A percentile compares a stretch with the other conserved stretches of the same genome.
These are phyloP conservation scores for Galerina sulciceps DNA, from an alignment of 768 basidiomycete species.

Conservation along the genomic window DNA sequence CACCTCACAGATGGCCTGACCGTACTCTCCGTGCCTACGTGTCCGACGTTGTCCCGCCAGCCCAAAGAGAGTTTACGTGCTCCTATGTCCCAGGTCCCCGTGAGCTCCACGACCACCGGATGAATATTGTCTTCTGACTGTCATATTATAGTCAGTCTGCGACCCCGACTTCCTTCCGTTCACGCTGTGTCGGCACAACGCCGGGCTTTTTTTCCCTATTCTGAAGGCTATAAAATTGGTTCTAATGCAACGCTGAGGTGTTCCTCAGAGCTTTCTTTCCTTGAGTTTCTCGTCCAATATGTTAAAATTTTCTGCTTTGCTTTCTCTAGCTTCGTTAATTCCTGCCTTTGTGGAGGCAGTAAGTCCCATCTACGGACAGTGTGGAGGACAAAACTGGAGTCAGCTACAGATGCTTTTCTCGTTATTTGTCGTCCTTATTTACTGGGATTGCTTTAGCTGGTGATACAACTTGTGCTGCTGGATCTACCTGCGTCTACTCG, in stretches of 20 bases:
- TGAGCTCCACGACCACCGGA: conserved; percentile 16
- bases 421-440: conserved; percentile 24
- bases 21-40: not conserved
- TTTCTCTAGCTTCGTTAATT: conserved; percentile 45
- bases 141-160: conserved; percentile 5
- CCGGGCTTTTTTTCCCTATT: conserved; percentile 30
- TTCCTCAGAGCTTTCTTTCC: conserved; percentile 15
- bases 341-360: conserved; percentile 50
- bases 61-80: not conserved
- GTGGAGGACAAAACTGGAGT: conserved; percentile 58
- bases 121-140: conserved; percentile 36
- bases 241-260: not conserved
- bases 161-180: conserved; percentile 33
- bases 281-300: conserved; percentile 29
- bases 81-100: not conserved
- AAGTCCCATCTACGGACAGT: conserved; percentile 51
- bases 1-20: not conserved
- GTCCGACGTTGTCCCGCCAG: conserved; percentile 24
- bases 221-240: conserved; percentile 24
- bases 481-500: conserved; percentile 33
- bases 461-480: conserved; percentile 43
- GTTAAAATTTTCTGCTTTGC: conserved; percentile 51
- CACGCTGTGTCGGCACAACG: conserved; percentile 33
- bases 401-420: conserved; percentile 22
- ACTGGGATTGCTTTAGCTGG: conserved; percentile 31